Evolutionary conservation across 306 rosid genomes (phyloP).

Genomic region (Fragaria iinumae): DNA sequence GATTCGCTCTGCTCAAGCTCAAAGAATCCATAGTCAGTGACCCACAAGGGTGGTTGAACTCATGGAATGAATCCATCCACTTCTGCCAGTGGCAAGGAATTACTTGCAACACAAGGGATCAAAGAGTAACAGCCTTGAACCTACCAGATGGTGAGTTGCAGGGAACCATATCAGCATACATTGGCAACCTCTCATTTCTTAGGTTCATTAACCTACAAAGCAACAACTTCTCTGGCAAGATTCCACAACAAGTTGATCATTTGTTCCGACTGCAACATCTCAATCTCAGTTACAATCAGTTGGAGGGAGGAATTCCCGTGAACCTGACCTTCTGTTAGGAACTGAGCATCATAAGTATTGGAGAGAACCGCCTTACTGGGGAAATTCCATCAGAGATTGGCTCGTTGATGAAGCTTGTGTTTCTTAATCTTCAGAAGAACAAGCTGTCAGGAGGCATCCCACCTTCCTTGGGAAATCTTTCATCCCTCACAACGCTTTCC

Average conservation of each 20-base stretch:
- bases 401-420: slow-evolving; percentile 18
- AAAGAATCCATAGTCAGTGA: neutral
- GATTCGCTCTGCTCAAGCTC: slow-evolving; percentile 11
- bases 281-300: neutral
- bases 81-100: neutral
- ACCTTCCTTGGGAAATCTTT: slow-evolving; percentile 37
- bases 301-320: neutral
- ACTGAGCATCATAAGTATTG: too few species aligned
- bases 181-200: too few species aligned
- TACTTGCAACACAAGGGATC: neutral
- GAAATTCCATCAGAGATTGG: slow-evolving; percentile 22
- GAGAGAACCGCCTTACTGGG: slow-evolving; percentile 16
- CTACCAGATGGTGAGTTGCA: slow-evolving; percentile 8
- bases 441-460: too few species aligned
- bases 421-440: too few species aligned
- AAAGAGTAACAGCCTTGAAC: neutral
- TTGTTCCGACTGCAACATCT: neutral
- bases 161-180: slow-evolving; percentile 37
- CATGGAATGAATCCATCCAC: slow-evolving; percentile 37
- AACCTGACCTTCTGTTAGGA: neutral
- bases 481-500: slow-evolving; percentile 6
- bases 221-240: neutral
- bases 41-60: neutral
- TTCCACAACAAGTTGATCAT: neutral
- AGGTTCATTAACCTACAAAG: too few species aligned